Conservation (phyloP, 306 rosid species). For the Lupinus albus region DNA sequence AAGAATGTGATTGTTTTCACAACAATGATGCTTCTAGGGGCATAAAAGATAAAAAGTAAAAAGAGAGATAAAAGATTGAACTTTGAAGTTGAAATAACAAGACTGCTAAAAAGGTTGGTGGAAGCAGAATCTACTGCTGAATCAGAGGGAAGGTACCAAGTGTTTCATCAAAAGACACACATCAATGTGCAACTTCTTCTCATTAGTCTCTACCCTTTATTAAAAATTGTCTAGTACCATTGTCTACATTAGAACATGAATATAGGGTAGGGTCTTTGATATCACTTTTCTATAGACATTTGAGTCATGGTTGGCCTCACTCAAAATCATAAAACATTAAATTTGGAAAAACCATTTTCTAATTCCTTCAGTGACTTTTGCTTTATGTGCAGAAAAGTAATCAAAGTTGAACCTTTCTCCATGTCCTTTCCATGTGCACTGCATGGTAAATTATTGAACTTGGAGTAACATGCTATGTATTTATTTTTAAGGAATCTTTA, state of each 20-base stretch:
- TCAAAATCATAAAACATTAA: constrained; percentile 32
- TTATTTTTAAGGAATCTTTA: constrained; percentile 46
- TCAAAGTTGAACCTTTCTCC: constrained; percentile 44
- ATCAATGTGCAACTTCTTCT: constrained; percentile 42
- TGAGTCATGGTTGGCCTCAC: constrained; percentile 39
- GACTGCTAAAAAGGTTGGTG: constrained; percentile 31
- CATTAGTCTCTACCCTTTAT: constrained; percentile 43
- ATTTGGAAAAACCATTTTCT: constrained; percentile 29
- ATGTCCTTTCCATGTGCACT: constrained; percentile 59
- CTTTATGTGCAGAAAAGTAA: constrained; percentile 29
- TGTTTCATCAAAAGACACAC: constrained; percentile 52
- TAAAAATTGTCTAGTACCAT: constrained; percentile 43
- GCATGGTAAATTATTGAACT: constrained; percentile 40
- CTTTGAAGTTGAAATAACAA: not conserved
- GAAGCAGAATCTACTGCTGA: constrained; percentile 59
- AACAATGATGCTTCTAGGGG: too few species aligned
- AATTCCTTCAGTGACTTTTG: constrained; percentile 26
- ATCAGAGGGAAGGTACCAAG: constrained; percentile 51
- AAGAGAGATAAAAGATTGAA: too few species aligned
- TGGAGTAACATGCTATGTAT: constrained; percentile 31
- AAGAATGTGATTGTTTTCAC: too few species aligned
- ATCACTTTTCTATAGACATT: constrained; percentile 31
- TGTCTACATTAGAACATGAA: constrained; percentile 48
- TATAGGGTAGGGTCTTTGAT: constrained; percentile 41
- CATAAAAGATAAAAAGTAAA: too few species aligned